Percentiles rank a stretch among this genome's conserved stretches.
Evolutionary conservation across 2,329 filamentous ascomycete species (phyloP).

Genomic region (Lecanoromycetidae sp.): DNA sequence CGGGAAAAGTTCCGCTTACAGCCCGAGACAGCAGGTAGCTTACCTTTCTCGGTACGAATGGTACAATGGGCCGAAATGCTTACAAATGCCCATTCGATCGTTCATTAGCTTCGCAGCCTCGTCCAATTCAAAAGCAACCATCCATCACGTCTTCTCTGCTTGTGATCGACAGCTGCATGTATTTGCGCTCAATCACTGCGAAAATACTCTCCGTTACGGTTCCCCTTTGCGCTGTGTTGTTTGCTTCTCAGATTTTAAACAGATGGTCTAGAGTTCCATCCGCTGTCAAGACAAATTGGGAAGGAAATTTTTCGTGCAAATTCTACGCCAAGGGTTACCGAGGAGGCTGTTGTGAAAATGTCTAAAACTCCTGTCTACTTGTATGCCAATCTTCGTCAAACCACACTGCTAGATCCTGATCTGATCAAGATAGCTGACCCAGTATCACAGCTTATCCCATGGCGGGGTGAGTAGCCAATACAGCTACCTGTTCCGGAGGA

Average conservation of each 20-base stretch:
- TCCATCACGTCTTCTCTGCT: too few relatives aligned
- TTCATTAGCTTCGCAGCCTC: too few relatives aligned
- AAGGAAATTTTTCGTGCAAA: neutral
- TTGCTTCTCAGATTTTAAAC: neutral
- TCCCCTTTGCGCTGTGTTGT: neutral
- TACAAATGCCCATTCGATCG: too few relatives aligned
- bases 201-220: neutral
- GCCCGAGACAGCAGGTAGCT: too few relatives aligned
- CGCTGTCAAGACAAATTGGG: neutral
- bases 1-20: too few relatives aligned
- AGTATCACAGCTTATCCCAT: constrained; percentile 41
- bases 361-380: constrained; percentile 10
- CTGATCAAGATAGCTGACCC: constrained; percentile 17
- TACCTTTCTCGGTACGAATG: too few relatives aligned
- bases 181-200: neutral
- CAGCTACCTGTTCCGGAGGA: neutral
- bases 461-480: constrained; percentile 25
- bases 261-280: neutral
- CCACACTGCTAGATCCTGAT: neutral
- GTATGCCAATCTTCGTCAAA: neutral
- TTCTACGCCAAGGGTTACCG: too few relatives aligned
- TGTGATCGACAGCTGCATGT: too few relatives aligned
- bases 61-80: too few relatives aligned
- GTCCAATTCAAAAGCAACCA: too few relatives aligned
- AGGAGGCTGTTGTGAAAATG: too few relatives aligned